Percentiles rank a stretch among this genome's conserved stretches.
Conservation (phyloP, 495 filamentous ascomycete genomes). For the Pyrenula aspistea region DNA sequence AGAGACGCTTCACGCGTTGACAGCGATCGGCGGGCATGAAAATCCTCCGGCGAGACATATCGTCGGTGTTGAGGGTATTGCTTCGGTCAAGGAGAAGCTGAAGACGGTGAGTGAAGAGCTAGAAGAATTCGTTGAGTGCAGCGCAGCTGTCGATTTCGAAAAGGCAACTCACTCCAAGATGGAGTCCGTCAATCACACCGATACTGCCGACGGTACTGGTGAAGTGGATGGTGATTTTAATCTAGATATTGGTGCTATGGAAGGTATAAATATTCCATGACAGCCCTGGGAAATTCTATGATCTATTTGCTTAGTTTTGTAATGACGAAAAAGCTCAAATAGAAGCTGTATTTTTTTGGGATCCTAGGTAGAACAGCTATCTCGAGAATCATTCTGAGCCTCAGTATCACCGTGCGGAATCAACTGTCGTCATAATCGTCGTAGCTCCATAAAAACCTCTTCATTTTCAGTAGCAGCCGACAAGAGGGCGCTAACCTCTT, state of each 20-base stretch:
- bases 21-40: conserved; percentile 85
- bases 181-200: not conserved
- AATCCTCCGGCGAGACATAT: conserved; percentile 93
- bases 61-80: conserved; percentile 80
- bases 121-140: conserved; percentile 90
- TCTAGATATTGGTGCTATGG: not conserved
- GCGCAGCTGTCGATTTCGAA: conserved; percentile 67
- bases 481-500: too few species aligned
- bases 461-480: too few species aligned
- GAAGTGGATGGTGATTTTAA: not conserved
- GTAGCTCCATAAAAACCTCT: too few species aligned
- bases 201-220: conserved; percentile 20
- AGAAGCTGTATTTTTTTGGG: too few species aligned
- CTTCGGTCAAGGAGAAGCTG: conserved; percentile 86
- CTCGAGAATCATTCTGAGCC: too few species aligned
- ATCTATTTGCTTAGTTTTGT: too few species aligned
- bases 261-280: not conserved
- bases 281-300: too few species aligned
- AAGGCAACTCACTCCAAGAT: not conserved
- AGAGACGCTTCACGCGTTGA: conserved; percentile 86
- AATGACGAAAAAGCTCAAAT: too few species aligned
- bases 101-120: conserved; percentile 93
- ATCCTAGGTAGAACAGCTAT: too few species aligned
- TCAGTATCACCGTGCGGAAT: too few species aligned
- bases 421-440: too few species aligned